Evolutionary conservation across 176 grass and related monocot genomes (phyloP).

Genomic region (bread wheat (Triticum aestivum)): DNA sequence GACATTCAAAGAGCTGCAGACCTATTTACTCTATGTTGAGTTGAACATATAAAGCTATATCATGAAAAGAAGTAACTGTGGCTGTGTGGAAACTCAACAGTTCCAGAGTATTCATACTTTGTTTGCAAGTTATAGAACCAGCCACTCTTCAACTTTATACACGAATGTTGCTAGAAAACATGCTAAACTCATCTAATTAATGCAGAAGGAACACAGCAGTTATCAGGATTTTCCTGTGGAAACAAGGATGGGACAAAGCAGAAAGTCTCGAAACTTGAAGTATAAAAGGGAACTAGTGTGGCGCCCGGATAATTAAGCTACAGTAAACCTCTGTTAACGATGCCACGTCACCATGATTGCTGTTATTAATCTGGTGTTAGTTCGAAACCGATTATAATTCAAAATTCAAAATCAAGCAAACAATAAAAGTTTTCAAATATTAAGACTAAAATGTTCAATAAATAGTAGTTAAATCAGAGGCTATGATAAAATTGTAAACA

Average conservation of each 20-base stretch:
- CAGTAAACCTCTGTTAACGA: too few species aligned
- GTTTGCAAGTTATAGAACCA: not conserved
- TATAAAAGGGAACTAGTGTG: not conserved
- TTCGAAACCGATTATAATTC: too few species aligned
- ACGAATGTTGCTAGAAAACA: not conserved
- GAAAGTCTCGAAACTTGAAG: not conserved
- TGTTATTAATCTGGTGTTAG: too few species aligned
- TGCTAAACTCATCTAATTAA: not conserved
- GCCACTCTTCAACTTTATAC: not conserved
- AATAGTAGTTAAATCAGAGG: too few species aligned
- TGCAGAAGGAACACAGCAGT: not conserved
- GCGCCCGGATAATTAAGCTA: too few species aligned
- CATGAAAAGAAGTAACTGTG: not conserved
- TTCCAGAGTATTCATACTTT: not conserved
- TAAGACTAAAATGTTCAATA: too few species aligned
- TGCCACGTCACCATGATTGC: too few species aligned
- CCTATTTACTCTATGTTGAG: not conserved
- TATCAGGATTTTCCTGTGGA: not conserved
- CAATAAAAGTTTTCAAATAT: too few species aligned
- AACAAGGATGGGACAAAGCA: not conserved
- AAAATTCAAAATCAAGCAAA: too few species aligned
- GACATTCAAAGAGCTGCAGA: not conserved
- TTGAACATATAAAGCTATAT: not conserved
- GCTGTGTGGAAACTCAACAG: not conserved
- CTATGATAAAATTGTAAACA: too few species aligned